phyloP scores from a whole-genome alignment of 768 basidiomycete genomes.

The Cyclocybe aegerita region DNA sequence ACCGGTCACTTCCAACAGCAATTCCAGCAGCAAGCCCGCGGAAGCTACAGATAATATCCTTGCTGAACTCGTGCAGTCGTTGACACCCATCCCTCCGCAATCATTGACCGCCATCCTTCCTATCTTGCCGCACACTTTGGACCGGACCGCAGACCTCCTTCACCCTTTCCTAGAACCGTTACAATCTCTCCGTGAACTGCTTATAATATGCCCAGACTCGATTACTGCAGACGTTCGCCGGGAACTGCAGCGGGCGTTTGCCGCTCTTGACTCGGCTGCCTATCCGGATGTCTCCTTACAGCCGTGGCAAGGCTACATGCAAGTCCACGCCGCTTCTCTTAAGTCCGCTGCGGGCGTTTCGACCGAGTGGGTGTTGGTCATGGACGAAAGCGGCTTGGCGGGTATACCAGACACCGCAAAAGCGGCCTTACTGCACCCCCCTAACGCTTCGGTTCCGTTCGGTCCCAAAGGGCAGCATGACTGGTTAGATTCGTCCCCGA shows the following conservation, averaged over 20 bases:
- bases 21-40: too few relatives aligned
- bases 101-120: slow-evolving; percentile 52
- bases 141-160: slow-evolving; percentile 32
- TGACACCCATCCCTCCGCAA: slow-evolving; percentile 15
- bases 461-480: slow-evolving; percentile 32
- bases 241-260: slow-evolving; percentile 31
- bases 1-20: too few relatives aligned
- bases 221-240: slow-evolving; percentile 33
- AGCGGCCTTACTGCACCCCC: slow-evolving; percentile 41
- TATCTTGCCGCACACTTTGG: slow-evolving; percentile 35
- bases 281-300: slow-evolving; percentile 46
- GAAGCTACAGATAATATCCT: neutral
- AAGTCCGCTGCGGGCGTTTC: slow-evolving; percentile 35
- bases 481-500: slow-evolving; percentile 20
- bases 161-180: slow-evolving; percentile 36
- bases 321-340: slow-evolving; percentile 21
- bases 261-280: slow-evolving; percentile 19
- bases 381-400: slow-evolving; percentile 46
- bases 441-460: slow-evolving; percentile 28
- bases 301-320: slow-evolving; percentile 10
- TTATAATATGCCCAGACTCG: slow-evolving; percentile 44
- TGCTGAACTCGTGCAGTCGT: neutral
- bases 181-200: slow-evolving; percentile 39
- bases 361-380: slow-evolving; percentile 51
- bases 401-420: slow-evolving; percentile 30